Conservation (phyloP, 306 rosid species). For the Vachellia pachyceras region DNA sequence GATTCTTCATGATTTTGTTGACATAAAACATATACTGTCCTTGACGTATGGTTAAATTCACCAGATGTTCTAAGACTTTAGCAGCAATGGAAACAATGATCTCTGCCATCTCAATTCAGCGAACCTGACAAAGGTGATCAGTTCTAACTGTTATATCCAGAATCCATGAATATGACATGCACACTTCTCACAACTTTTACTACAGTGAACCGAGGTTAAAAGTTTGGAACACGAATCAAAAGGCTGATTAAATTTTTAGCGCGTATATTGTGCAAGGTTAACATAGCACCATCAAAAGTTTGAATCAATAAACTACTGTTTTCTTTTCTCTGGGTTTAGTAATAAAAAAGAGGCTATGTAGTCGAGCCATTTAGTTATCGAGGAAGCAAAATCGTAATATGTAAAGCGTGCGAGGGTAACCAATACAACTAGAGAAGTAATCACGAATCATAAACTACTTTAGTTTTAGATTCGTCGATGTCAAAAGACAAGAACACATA, state of each 20-base stretch:
- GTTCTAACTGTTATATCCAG: not conserved
- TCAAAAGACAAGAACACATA: not conserved
- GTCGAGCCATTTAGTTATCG: not conserved
- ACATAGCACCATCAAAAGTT: not conserved
- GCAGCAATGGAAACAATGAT: not conserved
- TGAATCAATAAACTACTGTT: not conserved
- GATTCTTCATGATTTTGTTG: not conserved
- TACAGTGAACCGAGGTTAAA: not conserved
- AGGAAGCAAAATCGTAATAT: not conserved
- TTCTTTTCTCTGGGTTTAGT: not conserved
- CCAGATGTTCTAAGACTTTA: constrained; percentile 5
- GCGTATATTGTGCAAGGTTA: not conserved
- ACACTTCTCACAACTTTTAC: not conserved
- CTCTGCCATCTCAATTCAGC: not conserved
- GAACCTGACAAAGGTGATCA: not conserved
- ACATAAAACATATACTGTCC: not conserved
- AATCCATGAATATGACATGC: not conserved
- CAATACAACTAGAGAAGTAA: not conserved
- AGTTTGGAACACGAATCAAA: not conserved
- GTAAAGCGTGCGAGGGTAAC: not conserved
- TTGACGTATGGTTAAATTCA: not conserved
- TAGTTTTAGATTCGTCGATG: not conserved
- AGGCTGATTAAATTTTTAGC: not conserved
- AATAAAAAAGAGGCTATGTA: not conserved
- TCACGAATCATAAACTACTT: not conserved